Evolutionary conservation across 768 basidiomycete species (phyloP).

Genomic region (Boletus pseudo-olivaceus): DNA sequence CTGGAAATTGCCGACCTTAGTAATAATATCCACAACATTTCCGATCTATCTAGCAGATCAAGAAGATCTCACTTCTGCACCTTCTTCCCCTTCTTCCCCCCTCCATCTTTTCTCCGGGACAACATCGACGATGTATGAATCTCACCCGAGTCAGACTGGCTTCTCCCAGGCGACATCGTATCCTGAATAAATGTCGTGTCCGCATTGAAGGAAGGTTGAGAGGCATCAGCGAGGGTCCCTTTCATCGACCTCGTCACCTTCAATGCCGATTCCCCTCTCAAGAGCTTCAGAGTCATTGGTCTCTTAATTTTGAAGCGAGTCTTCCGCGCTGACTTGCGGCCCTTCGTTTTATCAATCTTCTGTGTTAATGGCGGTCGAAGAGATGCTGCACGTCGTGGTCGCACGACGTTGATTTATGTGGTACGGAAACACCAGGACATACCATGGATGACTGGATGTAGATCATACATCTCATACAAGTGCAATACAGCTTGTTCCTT

Average conservation of each 20-base stretch:
- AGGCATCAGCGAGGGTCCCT: neutral
- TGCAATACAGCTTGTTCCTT: conserved; percentile 94
- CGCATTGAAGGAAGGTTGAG: neutral
- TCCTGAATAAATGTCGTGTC: neutral
- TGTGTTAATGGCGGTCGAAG: conserved; percentile 42
- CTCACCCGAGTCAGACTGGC: neutral
- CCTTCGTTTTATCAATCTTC: conserved; percentile 42
- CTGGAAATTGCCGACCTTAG: conserved; percentile 13
- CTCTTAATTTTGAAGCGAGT: conserved; percentile 21
- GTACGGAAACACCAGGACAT: conserved; percentile 10
- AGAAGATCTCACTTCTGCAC: neutral
- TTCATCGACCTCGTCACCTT: neutral
- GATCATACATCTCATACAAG: conserved; percentile 70
- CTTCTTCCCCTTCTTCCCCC: neutral
- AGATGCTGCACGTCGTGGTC: conserved; percentile 17
- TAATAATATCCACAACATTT: neutral
- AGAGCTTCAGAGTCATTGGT: conserved; percentile 27
- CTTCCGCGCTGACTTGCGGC: conserved; percentile 37
- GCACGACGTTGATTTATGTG: neutral
- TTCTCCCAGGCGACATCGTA: neutral
- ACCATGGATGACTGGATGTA: conserved; percentile 64
- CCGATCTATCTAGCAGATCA: neutral
- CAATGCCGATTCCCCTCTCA: conserved; percentile 1
- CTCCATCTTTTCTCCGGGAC: neutral
- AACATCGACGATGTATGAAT: neutral